These are phyloP conservation scores for Kodamaea sp. DNA, from an alignment of 1,139 yeast genomes.

Conservation along the genomic window DNA sequence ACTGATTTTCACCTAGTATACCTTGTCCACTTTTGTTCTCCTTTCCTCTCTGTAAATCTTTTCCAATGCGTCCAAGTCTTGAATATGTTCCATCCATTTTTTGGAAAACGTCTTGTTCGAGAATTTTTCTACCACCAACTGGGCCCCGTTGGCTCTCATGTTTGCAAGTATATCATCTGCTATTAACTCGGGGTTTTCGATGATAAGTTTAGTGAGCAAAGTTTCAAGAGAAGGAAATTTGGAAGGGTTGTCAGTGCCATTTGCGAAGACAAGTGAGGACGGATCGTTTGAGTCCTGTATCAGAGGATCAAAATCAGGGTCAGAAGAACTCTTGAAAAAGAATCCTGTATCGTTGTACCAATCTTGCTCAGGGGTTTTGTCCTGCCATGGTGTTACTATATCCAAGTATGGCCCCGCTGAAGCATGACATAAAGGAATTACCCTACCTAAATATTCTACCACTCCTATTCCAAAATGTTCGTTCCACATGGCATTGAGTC, in stretches of 20 bases:
- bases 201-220: slow-evolving; percentile 40
- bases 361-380: slow-evolving; percentile 8
- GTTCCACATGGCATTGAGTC: slow-evolving; percentile 98
- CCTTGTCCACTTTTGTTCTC: slow-evolving; percentile 40
- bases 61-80: slow-evolving; percentile 42
- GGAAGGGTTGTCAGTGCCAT: slow-evolving; percentile 14
- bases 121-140: slow-evolving; percentile 59
- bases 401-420: slow-evolving; percentile 93
- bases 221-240: slow-evolving; percentile 43
- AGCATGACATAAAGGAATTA: slow-evolving; percentile 87
- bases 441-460: slow-evolving; percentile 84
- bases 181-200: slow-evolving; percentile 39
- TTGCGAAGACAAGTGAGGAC: slow-evolving; percentile 17
- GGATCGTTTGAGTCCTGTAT: slow-evolving; percentile 5
- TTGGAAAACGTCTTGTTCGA: slow-evolving; percentile 64
- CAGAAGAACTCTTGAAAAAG: slow-evolving; percentile 60
- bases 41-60: slow-evolving; percentile 33
- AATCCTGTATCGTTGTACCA: slow-evolving; percentile 63
- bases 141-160: slow-evolving; percentile 54
- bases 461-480: slow-evolving; percentile 99
- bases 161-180: slow-evolving; percentile 34
- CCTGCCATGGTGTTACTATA: slow-evolving; percentile 51
- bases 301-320: slow-evolving; percentile 61
- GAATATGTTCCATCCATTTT: slow-evolving; percentile 57
- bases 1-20: slow-evolving; percentile 32